Conservation (phyloP, 2,329 filamentous ascomycete species). For the Madurella fahalii region DNA sequence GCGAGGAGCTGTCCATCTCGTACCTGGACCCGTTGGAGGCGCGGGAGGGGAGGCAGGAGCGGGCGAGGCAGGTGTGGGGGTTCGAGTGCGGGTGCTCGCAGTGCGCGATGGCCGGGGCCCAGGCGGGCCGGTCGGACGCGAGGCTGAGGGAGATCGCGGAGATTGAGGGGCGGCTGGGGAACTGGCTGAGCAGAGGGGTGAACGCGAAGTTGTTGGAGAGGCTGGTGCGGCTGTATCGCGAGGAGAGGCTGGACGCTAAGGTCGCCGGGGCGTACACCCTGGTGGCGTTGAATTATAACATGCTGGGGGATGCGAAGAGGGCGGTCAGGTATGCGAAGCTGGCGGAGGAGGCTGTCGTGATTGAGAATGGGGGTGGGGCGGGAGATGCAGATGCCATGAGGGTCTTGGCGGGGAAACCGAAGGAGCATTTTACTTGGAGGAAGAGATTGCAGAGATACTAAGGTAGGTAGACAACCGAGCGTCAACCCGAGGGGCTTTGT, state of each 20-base stretch:
- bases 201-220: slow-evolving; percentile 29
- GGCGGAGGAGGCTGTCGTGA: slow-evolving; percentile 31
- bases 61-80: slow-evolving; percentile 24
- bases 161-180: slow-evolving; percentile 28
- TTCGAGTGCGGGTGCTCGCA: slow-evolving; percentile 17
- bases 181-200: slow-evolving; percentile 12
- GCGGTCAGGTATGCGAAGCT: slow-evolving; percentile 32
- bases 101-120: not conserved
- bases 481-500: too few relatives aligned
- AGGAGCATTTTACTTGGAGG: slow-evolving; percentile 28
- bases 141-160: slow-evolving; percentile 27
- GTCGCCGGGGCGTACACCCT: slow-evolving; percentile 36
- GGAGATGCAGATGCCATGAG: slow-evolving; percentile 33
- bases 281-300: slow-evolving; percentile 37
- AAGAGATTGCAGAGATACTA: not conserved
- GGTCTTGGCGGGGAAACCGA: slow-evolving; percentile 29
- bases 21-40: slow-evolving; percentile 34
- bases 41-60: slow-evolving; percentile 25
- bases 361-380: slow-evolving; percentile 35
- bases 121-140: slow-evolving; percentile 31
- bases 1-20: slow-evolving; percentile 37
- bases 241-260: slow-evolving; percentile 36
- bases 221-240: slow-evolving; percentile 31
- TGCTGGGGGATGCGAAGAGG: slow-evolving; percentile 28
- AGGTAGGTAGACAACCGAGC: too few relatives aligned